Evolutionary conservation across 1,284 basidiomycete genomes (phyloP).

Genomic region (Cutaneotrichosporon mucoides): DNA sequence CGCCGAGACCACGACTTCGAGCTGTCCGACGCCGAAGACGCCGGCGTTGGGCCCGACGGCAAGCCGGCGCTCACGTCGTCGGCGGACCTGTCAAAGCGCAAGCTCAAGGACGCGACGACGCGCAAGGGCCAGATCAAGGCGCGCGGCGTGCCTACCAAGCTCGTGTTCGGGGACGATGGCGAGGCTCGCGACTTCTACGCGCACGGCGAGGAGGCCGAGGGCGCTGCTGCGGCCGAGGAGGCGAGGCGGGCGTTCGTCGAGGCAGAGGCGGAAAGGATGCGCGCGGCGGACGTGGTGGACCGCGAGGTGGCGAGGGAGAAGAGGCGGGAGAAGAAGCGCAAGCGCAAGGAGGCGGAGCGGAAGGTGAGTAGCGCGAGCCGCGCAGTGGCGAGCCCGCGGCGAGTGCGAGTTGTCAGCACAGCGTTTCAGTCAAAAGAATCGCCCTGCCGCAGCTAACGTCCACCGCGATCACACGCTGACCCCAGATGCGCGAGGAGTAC

Average conservation of each 20-base stretch:
- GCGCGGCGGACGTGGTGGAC: conserved; percentile 67
- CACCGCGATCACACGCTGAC: too few species aligned
- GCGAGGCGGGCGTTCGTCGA: conserved; percentile 67
- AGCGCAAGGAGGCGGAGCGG: conserved; percentile 78
- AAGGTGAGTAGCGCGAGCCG: conserved; percentile 50
- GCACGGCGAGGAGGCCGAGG: conserved; percentile 63
- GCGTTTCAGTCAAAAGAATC: too few species aligned
- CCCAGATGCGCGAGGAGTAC: conserved; percentile 8
- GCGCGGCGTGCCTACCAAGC: conserved; percentile 58
- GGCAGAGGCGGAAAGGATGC: conserved; percentile 67
- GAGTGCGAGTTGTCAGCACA: neutral
- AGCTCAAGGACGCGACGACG: conserved; percentile 66
- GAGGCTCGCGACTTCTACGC: conserved; percentile 74
- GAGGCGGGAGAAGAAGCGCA: conserved; percentile 75
- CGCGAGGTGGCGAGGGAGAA: conserved; percentile 80
- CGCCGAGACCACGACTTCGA: conserved; percentile 76
- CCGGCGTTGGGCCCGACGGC: too few species aligned
- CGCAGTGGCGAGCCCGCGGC: too few species aligned
- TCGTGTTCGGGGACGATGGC: conserved; percentile 84
- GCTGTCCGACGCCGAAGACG: conserved; percentile 37
- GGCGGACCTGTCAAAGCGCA: conserved; percentile 58
- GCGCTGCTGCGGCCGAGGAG: conserved; percentile 61
- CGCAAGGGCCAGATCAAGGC: conserved; percentile 70
- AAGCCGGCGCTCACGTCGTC: conserved; percentile 27
- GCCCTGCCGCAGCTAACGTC: too few species aligned